Evolutionary conservation across 169 alveolate genomes (phyloP), one percentile per base, ranked within the genome.

Genomic region (Theileria equi): DNA sequence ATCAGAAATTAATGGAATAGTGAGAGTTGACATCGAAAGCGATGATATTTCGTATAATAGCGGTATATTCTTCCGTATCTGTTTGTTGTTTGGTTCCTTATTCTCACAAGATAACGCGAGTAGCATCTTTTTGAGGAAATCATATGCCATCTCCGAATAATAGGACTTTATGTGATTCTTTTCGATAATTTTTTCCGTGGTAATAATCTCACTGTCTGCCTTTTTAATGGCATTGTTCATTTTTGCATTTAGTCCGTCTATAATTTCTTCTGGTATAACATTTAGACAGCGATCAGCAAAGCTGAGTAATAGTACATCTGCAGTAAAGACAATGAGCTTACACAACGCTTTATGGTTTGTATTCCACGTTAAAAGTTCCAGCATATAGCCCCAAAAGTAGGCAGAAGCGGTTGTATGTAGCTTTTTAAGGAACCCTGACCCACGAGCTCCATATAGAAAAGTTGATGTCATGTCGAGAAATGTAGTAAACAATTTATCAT

Each of bases 301-400:
- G 16, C 81, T 57, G 57, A 77, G 36, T 16, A 77, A 50, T 23
- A 77, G 61, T 28, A 77, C 17, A 47, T 77, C 86, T 7, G 86
- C 71, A 21, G 65, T 23, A 50, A 64, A 74, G 0, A 73, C 40
- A 2, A 74, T 44, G 23, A 74, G 23, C 7, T 53, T n/a, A 40
- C 78, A 65, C 35, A 52, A 31, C 40, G 57, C 58, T n/a, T 47
- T 65, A 25, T 62, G 72, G 5, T 55, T 72, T 35, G 57, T 13
- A 6, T 45, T 21, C 84, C 84, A 74, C 17, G 80, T 54, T 5
- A 74, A 7, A 38, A 74, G 52, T 6, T 48, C 40, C 8, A 50
- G 25, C 10, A 74, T 34, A 21, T 77, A 70, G 44, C 65, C 67
- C 84, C 84, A 74, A 7, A 74, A 36, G 16, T 68, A 65, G 7